A percentile compares a stretch with the other conserved stretches of the same genome.
Conservation (phyloP, 768 basidiomycete genomes). For the Pleurotus ostreatus region DNA sequence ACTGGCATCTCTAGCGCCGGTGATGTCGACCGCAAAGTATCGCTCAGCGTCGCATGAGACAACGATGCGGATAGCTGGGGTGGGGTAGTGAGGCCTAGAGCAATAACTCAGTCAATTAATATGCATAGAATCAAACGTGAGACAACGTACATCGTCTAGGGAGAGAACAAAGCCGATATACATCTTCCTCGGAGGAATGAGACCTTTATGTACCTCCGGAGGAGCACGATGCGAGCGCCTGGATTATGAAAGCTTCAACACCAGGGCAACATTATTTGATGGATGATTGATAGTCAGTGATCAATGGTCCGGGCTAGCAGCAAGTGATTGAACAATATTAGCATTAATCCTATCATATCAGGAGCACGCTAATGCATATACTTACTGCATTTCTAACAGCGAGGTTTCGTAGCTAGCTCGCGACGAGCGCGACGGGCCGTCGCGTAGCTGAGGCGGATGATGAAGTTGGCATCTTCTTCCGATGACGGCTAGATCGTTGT, state of each 20-base stretch:
- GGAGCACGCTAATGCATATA: background rate
- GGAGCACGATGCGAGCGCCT: background rate
- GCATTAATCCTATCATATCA: background rate
- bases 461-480: background rate
- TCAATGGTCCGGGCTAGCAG: constrained; percentile 5
- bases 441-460: background rate
- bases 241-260: constrained; percentile 8
- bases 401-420: background rate
- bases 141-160: constrained; percentile 5
- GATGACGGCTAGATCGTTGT: background rate
- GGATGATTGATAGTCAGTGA: constrained; percentile 9
- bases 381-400: background rate
- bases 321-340: background rate
- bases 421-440: background rate
- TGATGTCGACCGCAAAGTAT: constrained; percentile 45
- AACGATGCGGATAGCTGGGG: constrained; percentile 33
- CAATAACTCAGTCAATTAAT: too few species aligned
- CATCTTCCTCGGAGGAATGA: background rate
- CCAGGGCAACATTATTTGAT: constrained; percentile 3
- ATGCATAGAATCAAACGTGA: background rate
- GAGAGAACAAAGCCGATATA: background rate
- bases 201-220: constrained; percentile 1
- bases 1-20: constrained; percentile 39
- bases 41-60: constrained; percentile 48
- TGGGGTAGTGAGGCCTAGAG: background rate